Conservation (phyloP, 1,284 basidiomycete genomes). For the Cryptococcus sp. region DNA sequence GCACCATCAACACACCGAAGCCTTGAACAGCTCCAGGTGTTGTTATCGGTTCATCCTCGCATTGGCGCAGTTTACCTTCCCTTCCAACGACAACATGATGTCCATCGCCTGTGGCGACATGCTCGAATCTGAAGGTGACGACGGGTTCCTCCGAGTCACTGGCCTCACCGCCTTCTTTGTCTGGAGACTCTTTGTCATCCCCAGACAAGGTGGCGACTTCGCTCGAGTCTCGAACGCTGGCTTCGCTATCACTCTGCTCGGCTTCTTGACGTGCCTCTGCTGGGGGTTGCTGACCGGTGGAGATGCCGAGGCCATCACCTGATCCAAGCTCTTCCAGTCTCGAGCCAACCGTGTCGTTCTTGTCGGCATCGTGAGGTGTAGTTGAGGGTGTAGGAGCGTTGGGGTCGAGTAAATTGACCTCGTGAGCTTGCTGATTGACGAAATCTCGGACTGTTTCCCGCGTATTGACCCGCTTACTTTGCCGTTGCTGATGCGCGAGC, state of each 20-base stretch:
- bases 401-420: slow-evolving; percentile 39
- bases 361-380: slow-evolving; percentile 1
- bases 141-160: slow-evolving; percentile 42
- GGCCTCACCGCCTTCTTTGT: slow-evolving; percentile 10
- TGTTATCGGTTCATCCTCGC: slow-evolving; percentile 87
- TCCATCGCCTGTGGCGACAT: slow-evolving; percentile 68
- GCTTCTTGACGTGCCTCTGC: neutral
- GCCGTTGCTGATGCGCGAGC: slow-evolving; percentile 18
- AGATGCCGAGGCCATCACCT: neutral
- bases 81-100: slow-evolving; percentile 73
- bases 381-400: slow-evolving; percentile 43
- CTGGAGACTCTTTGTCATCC: slow-evolving; percentile 9
- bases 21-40: slow-evolving; percentile 83
- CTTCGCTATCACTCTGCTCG: neutral
- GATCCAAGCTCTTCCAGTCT: neutral
- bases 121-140: slow-evolving; percentile 68
- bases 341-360: neutral
- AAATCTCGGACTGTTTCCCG: slow-evolving; percentile 40
- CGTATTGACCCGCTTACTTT: slow-evolving; percentile 11
- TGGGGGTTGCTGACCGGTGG: neutral
- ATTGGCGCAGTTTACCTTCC: slow-evolving; percentile 68
- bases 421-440: slow-evolving; percentile 41
- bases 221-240: neutral
- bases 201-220: slow-evolving; percentile 20
- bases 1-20: slow-evolving; percentile 77